Percentiles rank a stretch among this genome's conserved stretches.
These are phyloP conservation scores for Thraustochytrium sp. DNA, from an alignment of 352 stramenopile genomes.

Conservation along the genomic window DNA sequence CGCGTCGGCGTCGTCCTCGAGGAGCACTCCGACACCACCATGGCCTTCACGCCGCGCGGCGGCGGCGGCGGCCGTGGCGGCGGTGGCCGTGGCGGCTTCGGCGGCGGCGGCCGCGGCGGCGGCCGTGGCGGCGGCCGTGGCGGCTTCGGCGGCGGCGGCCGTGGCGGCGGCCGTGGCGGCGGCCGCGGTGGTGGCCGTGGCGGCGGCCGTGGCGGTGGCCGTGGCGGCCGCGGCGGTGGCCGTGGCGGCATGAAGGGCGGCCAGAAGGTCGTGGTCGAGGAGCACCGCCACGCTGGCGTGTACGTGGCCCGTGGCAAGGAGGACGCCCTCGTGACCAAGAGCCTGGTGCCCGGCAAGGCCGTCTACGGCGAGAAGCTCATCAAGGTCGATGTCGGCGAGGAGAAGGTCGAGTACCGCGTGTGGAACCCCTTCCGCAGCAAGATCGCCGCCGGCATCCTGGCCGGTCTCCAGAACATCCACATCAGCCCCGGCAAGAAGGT, in stretches of 20 bases:
- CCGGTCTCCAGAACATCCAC: constrained; percentile 96
- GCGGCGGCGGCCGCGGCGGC: not conserved
- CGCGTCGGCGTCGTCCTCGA: not conserved
- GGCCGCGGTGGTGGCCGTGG: not conserved
- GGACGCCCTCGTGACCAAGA: constrained; percentile 96
- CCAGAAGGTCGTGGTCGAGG: not conserved
- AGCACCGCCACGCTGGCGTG: constrained; percentile 71
- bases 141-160: not conserved
- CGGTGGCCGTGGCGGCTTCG: not conserved
- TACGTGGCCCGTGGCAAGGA: constrained; percentile 98
- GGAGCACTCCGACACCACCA: not conserved
- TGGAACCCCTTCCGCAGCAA: constrained; percentile 99
- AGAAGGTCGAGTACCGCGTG: constrained; percentile 99
- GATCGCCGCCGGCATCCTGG: constrained; percentile 96
- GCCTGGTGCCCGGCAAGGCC: constrained; percentile 93
- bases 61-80: not conserved
- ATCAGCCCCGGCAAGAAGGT: constrained; percentile 95
- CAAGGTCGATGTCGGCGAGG: constrained; percentile 80
- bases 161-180: not conserved
- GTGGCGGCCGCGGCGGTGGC: not conserved
- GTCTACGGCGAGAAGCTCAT: constrained; percentile 99
- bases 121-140: not conserved
- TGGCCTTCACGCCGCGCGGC: not conserved
- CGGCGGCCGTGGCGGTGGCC: not conserved
- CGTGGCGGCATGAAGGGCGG: constrained; percentile 60